phyloP scores from a whole-genome alignment of 75 land plant genomes.

The Gnetum montanum region DNA sequence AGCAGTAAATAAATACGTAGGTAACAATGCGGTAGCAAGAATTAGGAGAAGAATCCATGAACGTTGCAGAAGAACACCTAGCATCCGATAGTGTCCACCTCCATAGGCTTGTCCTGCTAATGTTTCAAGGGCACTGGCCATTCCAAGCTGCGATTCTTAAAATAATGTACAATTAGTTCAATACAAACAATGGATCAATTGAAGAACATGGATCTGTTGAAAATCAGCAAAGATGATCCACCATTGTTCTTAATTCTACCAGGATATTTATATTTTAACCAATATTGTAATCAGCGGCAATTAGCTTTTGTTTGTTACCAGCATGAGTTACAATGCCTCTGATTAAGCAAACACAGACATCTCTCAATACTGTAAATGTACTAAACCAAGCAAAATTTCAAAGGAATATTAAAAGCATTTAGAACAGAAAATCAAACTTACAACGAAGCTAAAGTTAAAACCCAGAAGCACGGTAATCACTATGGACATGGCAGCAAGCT shows the following conservation, averaged over 20 bases:
- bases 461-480: background rate
- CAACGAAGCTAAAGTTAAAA: background rate
- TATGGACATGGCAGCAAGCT: background rate
- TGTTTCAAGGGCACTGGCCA: constrained; percentile 10
- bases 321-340: no score
- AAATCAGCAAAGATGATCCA: no score
- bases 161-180: background rate
- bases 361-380: no score
- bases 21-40: background rate
- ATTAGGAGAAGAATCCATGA: constrained; percentile 1
- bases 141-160: constrained; percentile 7
- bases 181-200: no score
- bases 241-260: no score
- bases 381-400: no score
- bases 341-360: no score
- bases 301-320: no score
- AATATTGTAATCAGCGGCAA: no score
- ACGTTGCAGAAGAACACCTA: constrained; percentile 15
- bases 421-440: background rate
- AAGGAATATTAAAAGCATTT: no score
- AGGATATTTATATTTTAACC: no score
- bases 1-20: background rate
- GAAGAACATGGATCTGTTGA: no score
- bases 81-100: constrained; percentile 3
- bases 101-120: constrained; percentile 18